A percentile compares a stretch with the other conserved stretches of the same genome.
Evolutionary conservation across 176 grass and related monocot species (phyloP).

Genomic region (Guadua angustifolia): DNA sequence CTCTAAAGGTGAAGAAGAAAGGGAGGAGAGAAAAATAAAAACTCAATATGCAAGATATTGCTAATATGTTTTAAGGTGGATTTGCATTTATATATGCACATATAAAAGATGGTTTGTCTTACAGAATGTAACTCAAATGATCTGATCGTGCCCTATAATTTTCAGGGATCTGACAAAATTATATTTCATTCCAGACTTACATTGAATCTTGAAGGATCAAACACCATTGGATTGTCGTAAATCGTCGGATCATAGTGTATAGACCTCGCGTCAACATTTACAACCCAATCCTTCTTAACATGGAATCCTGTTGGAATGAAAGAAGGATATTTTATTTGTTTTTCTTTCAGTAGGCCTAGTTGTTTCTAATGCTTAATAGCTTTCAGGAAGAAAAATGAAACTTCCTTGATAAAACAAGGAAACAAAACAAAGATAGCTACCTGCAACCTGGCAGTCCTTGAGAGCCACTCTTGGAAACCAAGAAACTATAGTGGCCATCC

Average conservation of each 20-base stretch:
- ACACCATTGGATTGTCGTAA: conserved; percentile 61
- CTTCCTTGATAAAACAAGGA: no score
- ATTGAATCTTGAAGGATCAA: conserved; percentile 82
- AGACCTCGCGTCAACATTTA: conserved; percentile 87
- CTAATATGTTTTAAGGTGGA: no score
- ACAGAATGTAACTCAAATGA: no score
- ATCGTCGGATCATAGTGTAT: conserved; percentile 71
- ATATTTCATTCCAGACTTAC: conserved; percentile 25
- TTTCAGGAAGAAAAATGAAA: background rate
- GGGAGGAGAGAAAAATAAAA: no score
- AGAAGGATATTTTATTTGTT: background rate
- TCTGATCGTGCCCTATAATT: background rate
- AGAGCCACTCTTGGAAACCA: conserved; percentile 97
- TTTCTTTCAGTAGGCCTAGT: background rate
- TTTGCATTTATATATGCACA: no score
- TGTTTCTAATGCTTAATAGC: background rate
- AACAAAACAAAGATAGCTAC: conserved; percentile 11
- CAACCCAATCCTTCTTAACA: conserved; percentile 76
- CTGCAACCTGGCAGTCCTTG: conserved; percentile 81
- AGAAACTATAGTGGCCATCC: conserved; percentile 91
- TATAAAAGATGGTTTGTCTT: no score
- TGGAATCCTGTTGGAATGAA: conserved; percentile 54
- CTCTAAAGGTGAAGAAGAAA: no score
- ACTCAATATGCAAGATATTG: no score
- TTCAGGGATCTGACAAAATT: background rate